Base-by-base conservation (phyloP, 805 yeast species). In the Scheffersomyces ergatensis region DNA sequence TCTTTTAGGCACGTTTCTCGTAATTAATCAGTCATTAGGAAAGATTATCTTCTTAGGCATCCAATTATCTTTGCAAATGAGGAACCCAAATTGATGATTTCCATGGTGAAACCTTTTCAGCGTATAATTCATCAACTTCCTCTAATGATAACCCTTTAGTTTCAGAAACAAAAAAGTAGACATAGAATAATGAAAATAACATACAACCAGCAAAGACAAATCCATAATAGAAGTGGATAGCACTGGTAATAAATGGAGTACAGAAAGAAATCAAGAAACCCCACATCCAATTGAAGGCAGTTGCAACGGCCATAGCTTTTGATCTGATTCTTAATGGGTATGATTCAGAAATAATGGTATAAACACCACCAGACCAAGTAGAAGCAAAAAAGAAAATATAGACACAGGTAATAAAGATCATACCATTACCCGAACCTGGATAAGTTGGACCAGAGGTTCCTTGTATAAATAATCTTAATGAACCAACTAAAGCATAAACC, bases 81-180 rank as follows among this genome's bases (percentile, higher is more conserved):
- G 85, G 84, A 39, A 67, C 69, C 80, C 78, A 83, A 42, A 51
- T 52, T 18, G 70, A 39, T 13, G 84, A 62, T 49, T 67, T 59
- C 72, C 72, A 66, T 26, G 75, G 67, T 18, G 50, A 44, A 34
- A 66, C 41, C 38, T 55, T 59, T 37, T 64, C 62, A 29, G 72
- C 72, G 52, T 80, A 83, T 72, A 82, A 67, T 55, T 77, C 81
- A 60, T 86, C 89, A 47, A 87, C 87, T 65, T 87, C 89, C 66
- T 87, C 95, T 60, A 88, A 75, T 34, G 86, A 76, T 54, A 86
- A 75, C 44, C 95, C 95, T 68, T 79, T 81, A 40, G 95, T 88
- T 65, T 85, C 92, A 54, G 81, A 80, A 45, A 88, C 80, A 51
- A 75, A 74, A 72, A 86, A 80, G 72, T 75, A 80, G 39, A 85